phyloP scores from a whole-genome alignment of 2,329 filamentous ascomycete species.

The Nemania bipapillata region DNA sequence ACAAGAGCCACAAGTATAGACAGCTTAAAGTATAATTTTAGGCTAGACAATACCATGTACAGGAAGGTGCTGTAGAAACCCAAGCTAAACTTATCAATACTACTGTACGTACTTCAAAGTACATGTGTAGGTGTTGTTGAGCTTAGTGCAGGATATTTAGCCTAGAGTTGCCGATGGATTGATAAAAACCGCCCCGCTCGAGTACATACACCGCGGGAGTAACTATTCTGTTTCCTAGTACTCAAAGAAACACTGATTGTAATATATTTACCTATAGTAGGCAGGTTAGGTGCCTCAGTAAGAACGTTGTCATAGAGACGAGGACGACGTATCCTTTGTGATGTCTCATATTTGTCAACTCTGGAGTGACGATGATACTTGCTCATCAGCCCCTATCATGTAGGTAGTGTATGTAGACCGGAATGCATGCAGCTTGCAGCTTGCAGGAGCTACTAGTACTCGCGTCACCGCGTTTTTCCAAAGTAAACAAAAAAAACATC shows the following conservation, averaged over 20 bases:
- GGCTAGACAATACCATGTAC: too few species aligned
- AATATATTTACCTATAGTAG: neutral
- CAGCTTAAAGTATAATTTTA: too few species aligned
- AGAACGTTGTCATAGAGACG: neutral
- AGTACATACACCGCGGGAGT: neutral
- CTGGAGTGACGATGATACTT: neutral
- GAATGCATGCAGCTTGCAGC: conserved; percentile 23
- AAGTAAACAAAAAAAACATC: conserved; percentile 47
- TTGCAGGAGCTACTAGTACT: conserved; percentile 12
- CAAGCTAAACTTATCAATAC: too few species aligned
- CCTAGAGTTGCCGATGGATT: neutral
- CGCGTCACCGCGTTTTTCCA: conserved; percentile 34
- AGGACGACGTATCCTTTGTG: neutral
- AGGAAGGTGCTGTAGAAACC: too few species aligned
- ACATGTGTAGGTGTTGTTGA: too few species aligned
- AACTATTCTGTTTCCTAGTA: neutral
- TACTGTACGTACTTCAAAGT: too few species aligned
- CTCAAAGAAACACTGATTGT: neutral
- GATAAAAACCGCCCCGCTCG: neutral
- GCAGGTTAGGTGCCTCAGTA: neutral
- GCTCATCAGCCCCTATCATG: neutral
- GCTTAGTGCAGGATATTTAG: too few species aligned
- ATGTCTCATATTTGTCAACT: neutral
- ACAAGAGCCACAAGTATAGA: too few species aligned
- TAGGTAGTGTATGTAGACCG: neutral